phyloP scores from a whole-genome alignment of 768 basidiomycete species.

The Auricularia cornea region DNA sequence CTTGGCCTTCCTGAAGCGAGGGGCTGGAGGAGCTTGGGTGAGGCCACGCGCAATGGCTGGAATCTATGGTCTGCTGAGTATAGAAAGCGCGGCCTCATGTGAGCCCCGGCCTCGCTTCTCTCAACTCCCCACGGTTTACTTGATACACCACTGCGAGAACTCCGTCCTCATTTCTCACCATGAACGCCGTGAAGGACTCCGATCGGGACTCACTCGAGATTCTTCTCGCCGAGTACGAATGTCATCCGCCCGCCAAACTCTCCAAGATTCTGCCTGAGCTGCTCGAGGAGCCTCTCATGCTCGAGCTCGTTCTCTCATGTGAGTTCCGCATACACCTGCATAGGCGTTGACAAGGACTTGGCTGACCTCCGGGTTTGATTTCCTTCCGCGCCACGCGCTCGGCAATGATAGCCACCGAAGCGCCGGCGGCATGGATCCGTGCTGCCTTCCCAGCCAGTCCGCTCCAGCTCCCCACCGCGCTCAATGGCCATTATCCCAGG shows the following conservation, averaged over 20 bases:
- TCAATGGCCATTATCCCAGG: neutral
- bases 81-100: neutral
- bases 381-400: constrained; percentile 54
- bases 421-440: constrained; percentile 61
- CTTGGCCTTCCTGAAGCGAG: neutral
- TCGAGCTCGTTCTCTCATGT: neutral
- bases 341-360: no score
- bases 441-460: neutral
- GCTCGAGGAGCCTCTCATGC: neutral
- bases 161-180: neutral
- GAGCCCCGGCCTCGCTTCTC: neutral
- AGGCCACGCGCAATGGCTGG: no score
- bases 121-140: neutral
- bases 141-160: neutral
- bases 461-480: neutral
- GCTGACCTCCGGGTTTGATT: no score
- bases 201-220: neutral
- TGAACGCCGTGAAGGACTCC: neutral
- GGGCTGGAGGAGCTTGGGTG: neutral
- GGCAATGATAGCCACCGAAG: constrained; percentile 95
- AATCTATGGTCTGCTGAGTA: neutral
- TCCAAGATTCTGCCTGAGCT: neutral
- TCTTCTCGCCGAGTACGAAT: neutral
- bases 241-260: neutral
- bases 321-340: neutral